Evolutionary conservation across 139 green algal genomes (phyloP).

Genomic region (Coelastrella sp.): DNA sequence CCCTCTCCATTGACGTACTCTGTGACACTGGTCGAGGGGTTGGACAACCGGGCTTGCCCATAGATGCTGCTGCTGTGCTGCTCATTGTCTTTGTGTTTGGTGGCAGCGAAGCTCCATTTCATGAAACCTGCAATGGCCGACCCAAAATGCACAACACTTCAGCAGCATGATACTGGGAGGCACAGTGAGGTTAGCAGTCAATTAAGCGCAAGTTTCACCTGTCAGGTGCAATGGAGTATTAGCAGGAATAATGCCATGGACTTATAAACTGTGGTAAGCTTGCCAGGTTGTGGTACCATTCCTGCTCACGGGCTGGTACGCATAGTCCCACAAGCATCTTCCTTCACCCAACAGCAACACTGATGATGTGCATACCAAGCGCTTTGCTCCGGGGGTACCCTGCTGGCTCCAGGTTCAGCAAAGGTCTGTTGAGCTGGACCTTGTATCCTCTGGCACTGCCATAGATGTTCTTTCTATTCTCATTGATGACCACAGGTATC

Average conservation of each 20-base stretch:
- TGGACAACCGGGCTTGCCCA: constrained; percentile 25
- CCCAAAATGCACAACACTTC: not conserved
- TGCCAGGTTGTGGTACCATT: no score
- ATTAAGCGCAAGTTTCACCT: no score
- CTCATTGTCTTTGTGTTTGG: constrained; percentile 42
- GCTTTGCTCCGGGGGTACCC: not conserved
- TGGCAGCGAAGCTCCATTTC: constrained; percentile 37
- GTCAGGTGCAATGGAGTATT: no score
- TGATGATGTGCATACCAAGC: constrained; percentile 4
- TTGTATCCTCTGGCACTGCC: constrained; percentile 45
- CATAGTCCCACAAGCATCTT: no score
- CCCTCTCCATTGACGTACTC: constrained; percentile 35
- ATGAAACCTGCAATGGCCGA: constrained; percentile 32
- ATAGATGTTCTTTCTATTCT: constrained; percentile 14
- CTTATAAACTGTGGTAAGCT: no score
- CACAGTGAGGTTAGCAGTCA: not conserved
- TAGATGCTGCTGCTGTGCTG: constrained; percentile 38
- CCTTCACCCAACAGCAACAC: no score
- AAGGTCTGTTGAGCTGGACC: constrained; percentile 37
- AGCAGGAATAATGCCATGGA: no score
- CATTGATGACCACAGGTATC: constrained; percentile 38
- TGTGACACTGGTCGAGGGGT: constrained; percentile 6
- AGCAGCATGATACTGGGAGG: not conserved
- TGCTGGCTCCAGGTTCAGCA: constrained; percentile 21
- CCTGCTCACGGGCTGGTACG: no score